Conservation (phyloP, 352 stramenopile species). For the Globisporangium alternatum region DNA sequence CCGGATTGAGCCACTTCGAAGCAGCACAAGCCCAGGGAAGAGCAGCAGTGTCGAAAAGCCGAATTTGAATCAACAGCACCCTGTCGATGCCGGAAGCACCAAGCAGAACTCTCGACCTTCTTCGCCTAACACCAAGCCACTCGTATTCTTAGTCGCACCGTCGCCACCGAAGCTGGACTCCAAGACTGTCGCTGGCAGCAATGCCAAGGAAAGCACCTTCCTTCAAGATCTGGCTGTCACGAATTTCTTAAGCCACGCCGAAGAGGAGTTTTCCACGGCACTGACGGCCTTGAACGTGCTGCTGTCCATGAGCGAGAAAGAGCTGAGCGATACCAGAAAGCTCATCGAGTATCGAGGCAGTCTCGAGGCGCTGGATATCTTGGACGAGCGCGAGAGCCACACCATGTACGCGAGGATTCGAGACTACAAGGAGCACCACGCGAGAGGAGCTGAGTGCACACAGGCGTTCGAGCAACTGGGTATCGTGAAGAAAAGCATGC, state of each 20-base stretch:
- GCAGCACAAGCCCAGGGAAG: slow-evolving; percentile 1
- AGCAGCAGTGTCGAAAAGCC: slow-evolving; percentile 5
- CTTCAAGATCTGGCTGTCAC: slow-evolving; percentile 59
- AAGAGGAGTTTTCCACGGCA: slow-evolving; percentile 76
- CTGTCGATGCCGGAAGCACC: background rate
- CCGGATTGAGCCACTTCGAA: slow-evolving; percentile 20
- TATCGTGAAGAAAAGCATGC: slow-evolving; percentile 55
- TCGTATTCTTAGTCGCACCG: background rate
- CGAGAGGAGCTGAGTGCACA: slow-evolving; percentile 30
- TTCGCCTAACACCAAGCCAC: background rate
- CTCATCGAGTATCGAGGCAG: slow-evolving; percentile 59
- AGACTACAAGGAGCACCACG: slow-evolving; percentile 26
- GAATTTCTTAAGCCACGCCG: slow-evolving; percentile 68
- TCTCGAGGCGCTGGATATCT: slow-evolving; percentile 62
- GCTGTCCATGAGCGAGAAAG: slow-evolving; percentile 67
- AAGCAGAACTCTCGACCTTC: background rate
- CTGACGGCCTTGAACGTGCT: slow-evolving; percentile 75
- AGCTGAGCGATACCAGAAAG: slow-evolving; percentile 47
- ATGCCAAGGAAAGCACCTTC: slow-evolving; percentile 47
- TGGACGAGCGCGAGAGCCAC: slow-evolving; percentile 62
- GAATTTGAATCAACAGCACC: background rate
- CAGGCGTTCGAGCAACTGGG: slow-evolving; percentile 48
- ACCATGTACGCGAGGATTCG: slow-evolving; percentile 35
- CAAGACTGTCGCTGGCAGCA: background rate
- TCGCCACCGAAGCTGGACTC: slow-evolving; percentile 1